phyloP scores from a whole-genome alignment of 129 eudicot genomes.

The Pittosporum tobira region DNA sequence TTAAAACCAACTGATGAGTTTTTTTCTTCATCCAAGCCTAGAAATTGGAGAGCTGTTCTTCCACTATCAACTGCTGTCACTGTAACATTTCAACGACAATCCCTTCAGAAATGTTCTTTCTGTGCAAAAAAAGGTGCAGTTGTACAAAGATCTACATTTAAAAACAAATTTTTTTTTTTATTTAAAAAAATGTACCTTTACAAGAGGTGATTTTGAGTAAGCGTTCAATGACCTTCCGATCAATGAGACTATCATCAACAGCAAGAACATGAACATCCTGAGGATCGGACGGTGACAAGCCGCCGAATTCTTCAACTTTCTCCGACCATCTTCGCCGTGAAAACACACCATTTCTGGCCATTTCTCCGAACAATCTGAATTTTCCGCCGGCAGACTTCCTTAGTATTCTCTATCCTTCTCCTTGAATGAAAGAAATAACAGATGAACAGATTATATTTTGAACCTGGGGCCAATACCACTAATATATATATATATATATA shows the following conservation, averaged over 20 bases:
- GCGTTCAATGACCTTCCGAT: conserved; percentile 79
- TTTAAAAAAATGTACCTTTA: conserved; percentile 68
- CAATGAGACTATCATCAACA: conserved; percentile 86
- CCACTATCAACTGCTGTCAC: conserved; percentile 96
- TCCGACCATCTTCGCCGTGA: conserved; percentile 42
- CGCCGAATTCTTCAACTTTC: conserved; percentile 16
- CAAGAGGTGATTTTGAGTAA: conserved; percentile 79
- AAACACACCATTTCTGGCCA: conserved; percentile 51
- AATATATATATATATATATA: not conserved
- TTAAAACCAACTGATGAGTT: conserved; percentile 54
- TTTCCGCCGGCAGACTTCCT: no score
- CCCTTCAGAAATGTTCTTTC: not conserved
- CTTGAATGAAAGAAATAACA: not conserved
- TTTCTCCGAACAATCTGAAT: not conserved
- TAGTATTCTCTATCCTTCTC: no score
- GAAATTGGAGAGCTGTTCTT: conserved; percentile 64
- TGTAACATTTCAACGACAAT: conserved; percentile 19
- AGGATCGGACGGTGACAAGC: conserved; percentile 19
- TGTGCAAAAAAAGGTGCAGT: not conserved
- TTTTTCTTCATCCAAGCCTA: conserved; percentile 70
- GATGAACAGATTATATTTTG: not conserved
- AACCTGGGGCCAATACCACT: not conserved
- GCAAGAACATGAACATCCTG: conserved; percentile 77
- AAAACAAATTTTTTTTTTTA: no score
- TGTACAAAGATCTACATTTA: no score